phyloP scores from a whole-genome alignment of 495 filamentous ascomycete species.

The Clavariopsis aquatica region DNA sequence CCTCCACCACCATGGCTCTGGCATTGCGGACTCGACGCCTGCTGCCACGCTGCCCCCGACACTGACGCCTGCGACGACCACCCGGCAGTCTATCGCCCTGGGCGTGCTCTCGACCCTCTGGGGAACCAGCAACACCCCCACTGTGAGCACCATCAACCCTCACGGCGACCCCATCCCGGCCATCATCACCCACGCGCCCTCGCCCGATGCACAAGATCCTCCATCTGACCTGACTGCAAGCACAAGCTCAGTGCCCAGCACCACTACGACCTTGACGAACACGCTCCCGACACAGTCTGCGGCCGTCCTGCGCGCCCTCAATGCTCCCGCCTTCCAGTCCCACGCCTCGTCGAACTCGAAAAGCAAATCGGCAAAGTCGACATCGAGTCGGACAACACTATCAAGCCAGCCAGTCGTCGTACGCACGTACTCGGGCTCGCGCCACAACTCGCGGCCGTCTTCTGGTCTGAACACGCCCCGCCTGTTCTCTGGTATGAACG shows the following conservation, averaged over 20 bases:
- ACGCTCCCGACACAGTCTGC: slow-evolving; percentile 35
- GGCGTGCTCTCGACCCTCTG: slow-evolving; percentile 35
- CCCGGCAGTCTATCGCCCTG: slow-evolving; percentile 31
- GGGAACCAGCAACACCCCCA: slow-evolving; percentile 17
- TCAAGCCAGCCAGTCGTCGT: slow-evolving; percentile 43
- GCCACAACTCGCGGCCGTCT: slow-evolving; percentile 26
- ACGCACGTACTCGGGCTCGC: slow-evolving; percentile 41
- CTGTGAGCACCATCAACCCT: slow-evolving; percentile 1
- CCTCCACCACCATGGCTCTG: slow-evolving; percentile 19
- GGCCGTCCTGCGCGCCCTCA: slow-evolving; percentile 37
- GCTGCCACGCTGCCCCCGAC: slow-evolving; percentile 25
- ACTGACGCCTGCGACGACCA: slow-evolving; percentile 34
- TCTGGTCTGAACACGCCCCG: slow-evolving; percentile 29
- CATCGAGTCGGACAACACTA: slow-evolving; percentile 33
- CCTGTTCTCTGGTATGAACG: slow-evolving; percentile 21
- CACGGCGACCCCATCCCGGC: slow-evolving; percentile 16
- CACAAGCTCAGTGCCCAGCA: slow-evolving; percentile 31
- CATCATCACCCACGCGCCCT: slow-evolving; percentile 36
- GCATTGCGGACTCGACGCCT: slow-evolving; percentile 22
- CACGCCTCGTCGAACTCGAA: slow-evolving; percentile 27
- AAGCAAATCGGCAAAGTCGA: slow-evolving; percentile 35
- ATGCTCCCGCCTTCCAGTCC: slow-evolving; percentile 34
- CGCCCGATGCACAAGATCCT: slow-evolving; percentile 29
- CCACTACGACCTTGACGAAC: slow-evolving; percentile 30
- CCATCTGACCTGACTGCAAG: slow-evolving; percentile 27